Percentiles rank a stretch among this genome's conserved stretches.
phyloP scores from a whole-genome alignment of 345 rosid genomes.

The Isatis tinctoria region DNA sequence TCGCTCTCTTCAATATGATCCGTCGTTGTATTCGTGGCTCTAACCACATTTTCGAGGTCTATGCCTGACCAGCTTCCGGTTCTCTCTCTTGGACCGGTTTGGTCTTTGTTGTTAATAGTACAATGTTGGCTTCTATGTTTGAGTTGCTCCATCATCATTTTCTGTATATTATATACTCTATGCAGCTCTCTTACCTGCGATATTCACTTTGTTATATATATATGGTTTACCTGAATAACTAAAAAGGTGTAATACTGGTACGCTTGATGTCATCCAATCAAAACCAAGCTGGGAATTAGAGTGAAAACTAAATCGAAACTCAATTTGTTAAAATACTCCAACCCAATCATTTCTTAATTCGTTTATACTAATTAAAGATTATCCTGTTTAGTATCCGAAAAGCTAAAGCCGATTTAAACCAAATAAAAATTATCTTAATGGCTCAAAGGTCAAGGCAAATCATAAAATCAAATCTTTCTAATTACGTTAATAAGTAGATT shows the following conservation, averaged over 20 bases:
- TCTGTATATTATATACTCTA: slow-evolving; percentile 65
- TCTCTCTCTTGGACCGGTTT: slow-evolving; percentile 42
- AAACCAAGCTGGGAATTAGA: background rate
- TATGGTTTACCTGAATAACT: background rate
- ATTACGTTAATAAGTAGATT: background rate
- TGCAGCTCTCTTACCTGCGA: slow-evolving; percentile 86
- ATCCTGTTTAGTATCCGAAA: background rate
- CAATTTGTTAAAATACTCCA: background rate
- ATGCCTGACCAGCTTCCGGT: slow-evolving; percentile 50
- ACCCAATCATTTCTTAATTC: background rate
- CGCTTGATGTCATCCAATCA: background rate
- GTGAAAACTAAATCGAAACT: background rate
- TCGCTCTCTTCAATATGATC: slow-evolving; percentile 46
- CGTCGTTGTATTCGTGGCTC: slow-evolving; percentile 29
- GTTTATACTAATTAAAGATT: background rate
- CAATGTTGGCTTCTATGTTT: slow-evolving; percentile 42
- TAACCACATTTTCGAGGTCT: slow-evolving; percentile 46
- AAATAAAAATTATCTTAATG: background rate
- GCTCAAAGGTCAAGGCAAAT: background rate
- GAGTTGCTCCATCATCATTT: slow-evolving; percentile 55
- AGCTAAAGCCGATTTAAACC: background rate
- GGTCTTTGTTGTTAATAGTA: slow-evolving; percentile 26
- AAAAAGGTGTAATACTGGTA: background rate
- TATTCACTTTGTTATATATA: background rate
- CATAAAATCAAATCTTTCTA: background rate